Evolutionary conservation across 23 red algal genomes (phyloP), one percentile per base, ranked within the genome.

Genomic region (Agarophyton chilense): DNA sequence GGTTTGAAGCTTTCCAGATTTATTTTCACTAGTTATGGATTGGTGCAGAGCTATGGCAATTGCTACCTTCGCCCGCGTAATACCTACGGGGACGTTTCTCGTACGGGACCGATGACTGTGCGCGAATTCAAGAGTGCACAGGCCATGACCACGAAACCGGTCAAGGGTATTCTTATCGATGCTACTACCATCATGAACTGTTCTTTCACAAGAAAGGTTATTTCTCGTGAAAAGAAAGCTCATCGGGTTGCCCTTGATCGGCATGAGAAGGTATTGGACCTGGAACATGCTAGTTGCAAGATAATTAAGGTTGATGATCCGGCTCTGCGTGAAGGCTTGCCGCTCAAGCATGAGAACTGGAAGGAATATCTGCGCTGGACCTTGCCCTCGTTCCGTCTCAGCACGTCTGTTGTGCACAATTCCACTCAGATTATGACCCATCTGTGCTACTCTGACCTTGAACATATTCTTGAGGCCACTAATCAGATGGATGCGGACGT

Each of bases 131-230:
- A 80, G 52, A 77, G 89, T 29, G 95, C 95, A 21, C 95, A 98
- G 70, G 55, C 86, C 16, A 74, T 94, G 62, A 94, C 92, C 19
- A 53, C 43, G 38, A 93, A 87, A 26, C 95, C 95, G 10, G 84
- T 98, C 26, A 98, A 98, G 83, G 95, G 95, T 62, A 98, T 98
- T 91, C 88, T 98, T 42, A 98, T 91, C 33, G 95, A 76, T 2
- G 90, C 95, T 34, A 89, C 90, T 39, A 98, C 95, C 14, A 91
- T 98, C 34, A 34, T 98, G 5, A 89, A 98, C 55, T 98, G 95
- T 91, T 94, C 95, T 40, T 98, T 98, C 77, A 72, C 84, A 19
- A 84, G 95, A 19, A 89, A 98, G 40, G 95, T 94, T 68, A 78
- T 89, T 44, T 88, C 95, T 10, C 95, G 91, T 33, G 78, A 87